Base-by-base conservation (phyloP, 257 asterid genomes). In the Buddleja alternifolia region DNA sequence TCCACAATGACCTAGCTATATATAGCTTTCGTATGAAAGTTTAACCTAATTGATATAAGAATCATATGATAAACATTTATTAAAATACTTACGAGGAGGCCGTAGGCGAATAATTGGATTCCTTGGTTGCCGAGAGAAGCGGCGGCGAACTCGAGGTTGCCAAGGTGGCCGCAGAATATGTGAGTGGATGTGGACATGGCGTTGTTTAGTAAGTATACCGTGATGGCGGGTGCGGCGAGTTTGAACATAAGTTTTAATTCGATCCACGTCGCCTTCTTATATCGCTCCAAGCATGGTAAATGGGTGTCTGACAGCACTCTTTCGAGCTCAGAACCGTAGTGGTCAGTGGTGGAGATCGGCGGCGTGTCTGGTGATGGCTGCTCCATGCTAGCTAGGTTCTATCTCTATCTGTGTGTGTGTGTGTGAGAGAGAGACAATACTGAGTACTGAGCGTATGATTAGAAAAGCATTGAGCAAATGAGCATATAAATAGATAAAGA, bases 91-190 rank as follows among this genome's bases (percentile, higher is more conserved):
- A 84, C 90, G 70, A 84, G 77, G 46, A 84, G 80, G 72, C 90
- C 90, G 74, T 84, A 84, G 75, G 87, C 87, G 83, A 84, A 79
- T 24, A 84, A 57, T 10, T 84, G 85, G 77, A 84, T 82, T 50
- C 90, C 90, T 17, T 73, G 78, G 65, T 84, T 82, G 73, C 84
- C 90, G 63, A 84, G 87, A 10, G 70, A 75, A 12, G 85, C 87
- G 68, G 90, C 90, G 69, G 90, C 90, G 80, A 84, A 82, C 76
- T 84, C 74, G 41, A 77, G 83, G 68, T 84, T 84, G 23, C 90
- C 79, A 65, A 84, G 87, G 73, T 84, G 90, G 63, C 90, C 90
- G 72, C 85, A 70, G 67, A 77, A 84, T 65, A 84, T 82, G 57
- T 85, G 83, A 10, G 90, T 84, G 70, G 85, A 77, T 8, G 79